Percentiles rank a stretch among this genome's conserved stretches.
phyloP scores from a whole-genome alignment of 257 asterid genomes.

The Schizonepeta tenuifolia region DNA sequence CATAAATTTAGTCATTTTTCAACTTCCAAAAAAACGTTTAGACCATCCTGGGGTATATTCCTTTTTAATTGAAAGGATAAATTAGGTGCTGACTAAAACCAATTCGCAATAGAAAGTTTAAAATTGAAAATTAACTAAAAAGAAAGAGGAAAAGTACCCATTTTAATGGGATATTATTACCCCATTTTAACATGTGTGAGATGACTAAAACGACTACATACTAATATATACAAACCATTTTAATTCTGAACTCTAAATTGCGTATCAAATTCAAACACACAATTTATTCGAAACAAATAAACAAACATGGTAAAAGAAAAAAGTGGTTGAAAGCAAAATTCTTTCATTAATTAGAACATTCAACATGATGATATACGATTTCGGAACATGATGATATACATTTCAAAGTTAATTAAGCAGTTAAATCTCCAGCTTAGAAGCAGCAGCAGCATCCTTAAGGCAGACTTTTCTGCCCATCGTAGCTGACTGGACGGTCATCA shows the following conservation, averaged over 20 bases:
- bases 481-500: constrained; percentile 46
- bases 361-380: background rate
- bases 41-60: background rate
- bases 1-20: background rate
- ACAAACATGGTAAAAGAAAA: background rate
- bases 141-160: too few relatives aligned
- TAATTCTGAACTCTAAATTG: background rate
- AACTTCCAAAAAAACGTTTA: too few relatives aligned
- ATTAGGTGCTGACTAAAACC: too few relatives aligned
- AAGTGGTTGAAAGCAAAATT: background rate
- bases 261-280: background rate
- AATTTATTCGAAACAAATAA: background rate
- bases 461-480: constrained; percentile 10
- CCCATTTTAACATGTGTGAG: too few relatives aligned
- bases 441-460: constrained; percentile 8
- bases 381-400: too few relatives aligned
- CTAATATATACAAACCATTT: too few relatives aligned
- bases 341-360: background rate
- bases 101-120: too few relatives aligned
- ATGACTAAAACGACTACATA: too few relatives aligned
- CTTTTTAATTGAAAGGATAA: background rate
- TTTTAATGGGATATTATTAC: too few relatives aligned
- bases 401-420: constrained; percentile 12
- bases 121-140: too few relatives aligned
- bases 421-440: constrained; percentile 19